These are phyloP conservation scores for Murraya paniculata DNA, from an alignment of 345 rosid genomes.

Conservation along the genomic window DNA sequence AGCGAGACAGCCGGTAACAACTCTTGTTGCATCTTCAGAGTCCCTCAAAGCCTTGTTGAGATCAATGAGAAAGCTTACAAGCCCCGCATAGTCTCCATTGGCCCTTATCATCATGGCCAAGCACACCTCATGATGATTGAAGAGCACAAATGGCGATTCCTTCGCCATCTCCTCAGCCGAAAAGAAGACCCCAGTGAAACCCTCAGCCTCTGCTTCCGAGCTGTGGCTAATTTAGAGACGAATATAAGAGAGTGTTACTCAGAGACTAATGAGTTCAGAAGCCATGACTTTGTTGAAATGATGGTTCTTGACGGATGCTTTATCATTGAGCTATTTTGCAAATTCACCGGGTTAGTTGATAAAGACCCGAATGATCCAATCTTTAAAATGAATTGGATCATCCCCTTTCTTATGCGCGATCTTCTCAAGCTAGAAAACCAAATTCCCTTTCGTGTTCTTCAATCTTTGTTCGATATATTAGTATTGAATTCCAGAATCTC, in stretches of 20 bases:
- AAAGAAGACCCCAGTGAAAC: not conserved
- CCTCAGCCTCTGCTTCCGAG: not conserved
- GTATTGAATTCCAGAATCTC: not conserved
- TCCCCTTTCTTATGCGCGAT: conserved; percentile 13
- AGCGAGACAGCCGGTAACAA: conserved; percentile 13
- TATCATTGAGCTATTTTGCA: conserved; percentile 7
- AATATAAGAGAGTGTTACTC: conserved; percentile 16
- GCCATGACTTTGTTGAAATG: conserved; percentile 12
- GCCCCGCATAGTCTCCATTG: conserved; percentile 20
- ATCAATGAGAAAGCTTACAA: conserved; percentile 18
- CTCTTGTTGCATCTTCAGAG: conserved; percentile 32
- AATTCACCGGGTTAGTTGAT: not conserved
- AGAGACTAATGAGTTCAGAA: not conserved
- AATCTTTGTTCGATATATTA: conserved; percentile 2
- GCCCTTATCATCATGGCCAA: conserved; percentile 13
- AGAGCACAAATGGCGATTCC: conserved; percentile 20
- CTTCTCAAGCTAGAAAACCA: conserved; percentile 24
- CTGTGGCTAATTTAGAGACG: not conserved
- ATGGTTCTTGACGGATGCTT: conserved; percentile 23
- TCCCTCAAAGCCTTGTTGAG: conserved; percentile 22
- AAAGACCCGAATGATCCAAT: conserved; percentile 12
- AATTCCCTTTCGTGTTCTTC: conserved; percentile 19
- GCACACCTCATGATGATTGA: conserved; percentile 10
- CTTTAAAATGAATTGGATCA: conserved; percentile 5
- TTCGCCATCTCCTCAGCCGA: not conserved